Percentiles rank a stretch among this genome's conserved stretches.
These are phyloP conservation scores for Trifolium repens DNA, from an alignment of 306 rosid genomes.

Conservation along the genomic window DNA sequence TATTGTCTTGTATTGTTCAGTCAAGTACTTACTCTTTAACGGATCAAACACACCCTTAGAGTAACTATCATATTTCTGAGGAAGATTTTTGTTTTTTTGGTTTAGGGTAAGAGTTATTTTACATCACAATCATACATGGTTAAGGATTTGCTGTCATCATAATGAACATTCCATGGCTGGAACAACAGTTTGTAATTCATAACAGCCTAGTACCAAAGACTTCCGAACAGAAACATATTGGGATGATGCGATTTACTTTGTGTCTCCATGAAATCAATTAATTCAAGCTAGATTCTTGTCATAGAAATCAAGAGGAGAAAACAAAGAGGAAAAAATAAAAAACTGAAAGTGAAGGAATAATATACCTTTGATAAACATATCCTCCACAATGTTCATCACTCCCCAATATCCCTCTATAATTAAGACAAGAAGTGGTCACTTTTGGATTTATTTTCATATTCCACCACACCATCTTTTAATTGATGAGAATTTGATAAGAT, in stretches of 20 bases:
- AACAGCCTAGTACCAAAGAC: conserved; percentile 44
- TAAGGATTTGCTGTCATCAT: conserved; percentile 42
- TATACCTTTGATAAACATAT: neutral
- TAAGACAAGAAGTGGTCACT: neutral
- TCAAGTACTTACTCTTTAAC: no score
- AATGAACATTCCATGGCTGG: conserved; percentile 34
- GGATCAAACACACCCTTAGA: no score
- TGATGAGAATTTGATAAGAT: neutral
- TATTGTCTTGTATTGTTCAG: no score
- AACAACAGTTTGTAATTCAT: conserved; percentile 43
- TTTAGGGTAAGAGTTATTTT: neutral
- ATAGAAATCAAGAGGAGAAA: neutral
- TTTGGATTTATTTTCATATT: neutral
- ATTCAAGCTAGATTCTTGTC: conserved; percentile 9
- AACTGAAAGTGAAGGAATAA: neutral
- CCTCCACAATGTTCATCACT: neutral
- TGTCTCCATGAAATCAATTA: conserved; percentile 1
- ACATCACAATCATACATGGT: conserved; percentile 31
- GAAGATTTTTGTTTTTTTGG: no score
- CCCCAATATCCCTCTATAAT: neutral
- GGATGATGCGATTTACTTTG: conserved; percentile 1
- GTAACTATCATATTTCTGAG: no score
- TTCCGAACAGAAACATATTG: conserved; percentile 38
- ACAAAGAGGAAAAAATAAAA: neutral
- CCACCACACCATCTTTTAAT: neutral